Base-by-base conservation (phyloP, 257 asterid genomes). In the Solanum commersonii region DNA sequence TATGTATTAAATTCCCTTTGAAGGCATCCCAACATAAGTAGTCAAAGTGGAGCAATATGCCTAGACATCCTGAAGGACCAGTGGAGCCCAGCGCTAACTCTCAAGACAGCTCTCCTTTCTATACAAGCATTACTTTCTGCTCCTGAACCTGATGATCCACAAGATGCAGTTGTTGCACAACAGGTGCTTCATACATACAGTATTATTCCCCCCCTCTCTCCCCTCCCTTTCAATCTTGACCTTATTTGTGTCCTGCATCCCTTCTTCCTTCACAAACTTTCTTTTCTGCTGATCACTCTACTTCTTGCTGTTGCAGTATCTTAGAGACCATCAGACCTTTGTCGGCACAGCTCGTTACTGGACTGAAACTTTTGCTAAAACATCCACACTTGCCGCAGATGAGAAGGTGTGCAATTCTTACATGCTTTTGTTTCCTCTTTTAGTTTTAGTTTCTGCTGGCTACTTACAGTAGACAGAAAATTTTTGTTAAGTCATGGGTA, bases 1-100 rank as follows among this genome's bases (percentile, higher is more conserved):
- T 59, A 22, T 81, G 70, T 83, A 15, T 90, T 87, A 8, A 63
- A 88, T 86, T 84, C 88, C 87, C 49, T 22, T 89, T 89, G 91
- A 93, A 97, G 99, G 99, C 99, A 97, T 91, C 99, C 99, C 15
- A 97, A 97, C 88, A 94, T 97, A 84, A 97, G 99, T 95, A 97
- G 99, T 91, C 99, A 97, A 92, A 97, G 98, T 90, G 99, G 99
- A 86, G 99, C 99, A 84, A 97, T 97, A 92, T 97, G 99, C 94
- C 91, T 97, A 84, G 99, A 97, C 90, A 96, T 97, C 92, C 95
- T 97, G 90, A 97, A 96, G 92, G 99, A 95, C 89, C 99, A 97
- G 81, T 97, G 99, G 99, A 97, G 99, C 92, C 99, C 99, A 4
- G 99, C 99, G 1, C 92, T 97, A 70, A 97, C 99, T 84, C 88